Evolutionary conservation across 495 filamentous ascomycete genomes (phyloP), one percentile per base, ranked within the genome.

Genomic region (Astrothelium macrocarpum): DNA sequence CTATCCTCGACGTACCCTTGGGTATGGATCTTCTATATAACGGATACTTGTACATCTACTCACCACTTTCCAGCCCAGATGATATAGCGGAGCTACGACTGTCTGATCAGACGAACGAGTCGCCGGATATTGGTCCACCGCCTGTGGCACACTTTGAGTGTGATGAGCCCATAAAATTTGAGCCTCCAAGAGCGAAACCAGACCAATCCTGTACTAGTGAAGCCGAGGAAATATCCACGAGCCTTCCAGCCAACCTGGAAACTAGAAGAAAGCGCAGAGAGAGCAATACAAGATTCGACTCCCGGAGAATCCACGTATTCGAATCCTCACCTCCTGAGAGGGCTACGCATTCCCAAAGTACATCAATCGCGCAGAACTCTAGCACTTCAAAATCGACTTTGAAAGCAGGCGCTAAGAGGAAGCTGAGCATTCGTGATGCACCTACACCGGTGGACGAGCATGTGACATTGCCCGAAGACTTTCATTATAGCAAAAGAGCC

Each of bases 1-100:
- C 42, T 95, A 84, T 68, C 87, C 87, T 18, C 78, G 90, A 62
- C 78, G 77, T 63, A 92, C 90, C 2, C 75, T 94, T 64, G 88
- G 86, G 89, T 95, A 79, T 66, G 64, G 5, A 11, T 26, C 39
- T 12, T 7, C 5, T 20, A 16, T 32, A 18, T 18, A 65, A 26
- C 28, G 10, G 4, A 25, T 11, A 2, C 28, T 43, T 11, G 10
- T 62, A 31, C 16, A 16, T 5, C 46, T 61, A 56, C 49, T 56
- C 9, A 56, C 16, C 11, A 26, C 2, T 16, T 56, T 9, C 20
- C 16, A 56, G 49, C 36, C 59, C 66, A 26, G 66, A 65, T 23
- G 66, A 68, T 36, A 71, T 67, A 26, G 34, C 61, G 31, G 56
- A 59, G 2, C 61, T 67, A 16, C 36, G 66, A 34, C 53, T 68